Base-by-base conservation (phyloP, 768 basidiomycete species). In the Infundibulicybe gibba region DNA sequence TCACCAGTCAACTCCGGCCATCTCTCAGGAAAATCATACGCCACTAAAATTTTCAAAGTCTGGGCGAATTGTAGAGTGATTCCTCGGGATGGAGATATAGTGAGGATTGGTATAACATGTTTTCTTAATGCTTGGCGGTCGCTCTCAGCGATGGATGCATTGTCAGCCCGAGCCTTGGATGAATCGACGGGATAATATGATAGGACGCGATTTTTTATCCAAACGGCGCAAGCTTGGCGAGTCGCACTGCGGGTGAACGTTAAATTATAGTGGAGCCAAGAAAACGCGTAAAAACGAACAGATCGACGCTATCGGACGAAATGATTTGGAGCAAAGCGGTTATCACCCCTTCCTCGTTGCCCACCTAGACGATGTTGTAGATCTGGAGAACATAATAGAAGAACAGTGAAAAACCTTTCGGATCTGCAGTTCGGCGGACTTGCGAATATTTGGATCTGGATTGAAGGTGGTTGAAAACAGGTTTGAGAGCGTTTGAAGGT, bases 191-290 rank as follows among this genome's bases (percentile, higher is more conserved):
- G 62, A 61, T 92, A 94, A 15, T 75, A 75, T 5, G 74, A 72
- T 47, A 79, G 76, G 49, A 94, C 81, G 57, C 93, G 86, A 64
- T 95, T 95, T 68, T 95, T 95, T 57, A 94, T 74, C 79, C 86
- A 95, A 16, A 95, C 88, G 12, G 86, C 77, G 54, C 87, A 85
- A 0, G 92, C 86, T 57, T 93, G 90, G 34, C 90, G 87, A 46
- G 86, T 90, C 19, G 88, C 76, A 48, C 88, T 91, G 44, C 35
- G 31, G 41, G 32, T 42, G 11, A 49, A 41, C 40, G 40, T 31
- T 13, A 30, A 41, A 14, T 38, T 38, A n/a, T 38, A 3, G 17
- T 6, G 17, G 20, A 44, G 17, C 8, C 8, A 14, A 20, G 54
- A 56, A 45, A 67, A 70, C 74, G 70, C 70, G 67, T 51, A 49